Base-by-base conservation (phyloP, 768 basidiomycete genomes). In the Tricholoma bakamatsutake region DNA sequence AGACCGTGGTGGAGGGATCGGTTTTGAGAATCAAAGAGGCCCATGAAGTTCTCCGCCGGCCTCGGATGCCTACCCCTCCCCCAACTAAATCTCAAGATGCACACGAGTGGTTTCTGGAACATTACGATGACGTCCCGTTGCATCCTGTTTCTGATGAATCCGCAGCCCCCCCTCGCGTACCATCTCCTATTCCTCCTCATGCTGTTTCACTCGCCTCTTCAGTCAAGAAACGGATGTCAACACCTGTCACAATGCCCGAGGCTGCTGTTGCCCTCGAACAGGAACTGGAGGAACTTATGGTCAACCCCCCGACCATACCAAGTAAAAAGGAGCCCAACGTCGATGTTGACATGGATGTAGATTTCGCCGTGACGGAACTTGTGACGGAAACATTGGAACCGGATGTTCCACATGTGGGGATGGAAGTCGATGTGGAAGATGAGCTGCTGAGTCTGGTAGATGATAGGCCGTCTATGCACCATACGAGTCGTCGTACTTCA, bases 401-500 rank as follows among this genome's bases (percentile, higher is more conserved):
- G 13, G 65, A 62, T 7, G 59, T 57, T 28, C 37, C 62, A 43
- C 64, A 70, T 52, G 60, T 64, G 18, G 63, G 55, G 40, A 72
- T 68, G 71, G 70, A 71, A 57, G 64, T 74, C 56, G 72, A 84
- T 53, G 78, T 84, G 21, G 84, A 86, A 56, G 80, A 86, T 59
- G 88, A 89, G 68, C 68, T 89, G 49, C 74, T 88, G 55, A 86
- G 85, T 61, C 72, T 90, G 24, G 72, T 90, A 30, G 87, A 86
- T 62, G 85, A 83, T 60, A 69, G 64, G 27, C 69, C 66, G 28
- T 59, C 66, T 10, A 59, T 60, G 39, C 64, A 59, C 54, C 53
- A 50, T 48, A 13, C 57, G 62, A 40, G 49, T 58, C 35, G 52
- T 64, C 53, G 52, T 56, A 28, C 21, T 47, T 54, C 30, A 35